A percentile compares a stretch with the other conserved stretches of the same genome.
Evolutionary conservation across 2,329 filamentous ascomycete species (phyloP).

Genomic region (Epichloe amarillans): DNA sequence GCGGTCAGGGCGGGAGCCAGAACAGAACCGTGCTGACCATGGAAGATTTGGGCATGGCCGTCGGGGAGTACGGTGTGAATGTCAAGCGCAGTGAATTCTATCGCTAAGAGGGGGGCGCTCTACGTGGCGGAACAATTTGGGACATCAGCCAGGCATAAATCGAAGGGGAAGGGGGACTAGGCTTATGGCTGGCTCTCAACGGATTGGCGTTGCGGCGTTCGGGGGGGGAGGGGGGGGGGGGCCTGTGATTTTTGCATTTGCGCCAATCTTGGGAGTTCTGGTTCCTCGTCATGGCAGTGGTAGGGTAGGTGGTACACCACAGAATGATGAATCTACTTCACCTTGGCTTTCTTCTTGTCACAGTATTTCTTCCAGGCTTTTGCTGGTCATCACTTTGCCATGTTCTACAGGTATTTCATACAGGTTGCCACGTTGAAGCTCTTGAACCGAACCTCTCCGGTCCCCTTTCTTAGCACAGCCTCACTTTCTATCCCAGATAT

Average conservation of each 20-base stretch:
- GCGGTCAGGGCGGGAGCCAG: conserved; percentile 76
- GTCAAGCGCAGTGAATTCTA: conserved; percentile 98
- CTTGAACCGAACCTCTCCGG: conserved; percentile 1
- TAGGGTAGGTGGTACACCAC: background rate
- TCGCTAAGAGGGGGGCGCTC: conserved; percentile 32
- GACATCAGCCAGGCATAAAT: background rate
- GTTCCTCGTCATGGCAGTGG: background rate
- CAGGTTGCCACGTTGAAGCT: background rate
- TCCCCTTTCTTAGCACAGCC: conserved; percentile 7
- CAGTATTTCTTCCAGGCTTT: background rate
- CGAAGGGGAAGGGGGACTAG: background rate
- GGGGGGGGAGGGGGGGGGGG: too few species aligned
- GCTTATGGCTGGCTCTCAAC: background rate
- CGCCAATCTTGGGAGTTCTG: background rate
- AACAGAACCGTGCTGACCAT: conserved; percentile 92
- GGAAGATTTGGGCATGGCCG: conserved; percentile 97
- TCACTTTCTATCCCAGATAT: conserved; percentile 35
- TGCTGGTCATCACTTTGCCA: background rate
- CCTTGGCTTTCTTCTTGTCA: background rate
- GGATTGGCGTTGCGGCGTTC: background rate
- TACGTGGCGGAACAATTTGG: background rate
- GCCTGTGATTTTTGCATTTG: background rate
- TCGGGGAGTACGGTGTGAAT: conserved; percentile 94
- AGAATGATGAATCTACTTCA: background rate
- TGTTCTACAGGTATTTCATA: background rate